Conservation (phyloP, 139 green algal species). For the Tetradesmus obliquus region DNA sequence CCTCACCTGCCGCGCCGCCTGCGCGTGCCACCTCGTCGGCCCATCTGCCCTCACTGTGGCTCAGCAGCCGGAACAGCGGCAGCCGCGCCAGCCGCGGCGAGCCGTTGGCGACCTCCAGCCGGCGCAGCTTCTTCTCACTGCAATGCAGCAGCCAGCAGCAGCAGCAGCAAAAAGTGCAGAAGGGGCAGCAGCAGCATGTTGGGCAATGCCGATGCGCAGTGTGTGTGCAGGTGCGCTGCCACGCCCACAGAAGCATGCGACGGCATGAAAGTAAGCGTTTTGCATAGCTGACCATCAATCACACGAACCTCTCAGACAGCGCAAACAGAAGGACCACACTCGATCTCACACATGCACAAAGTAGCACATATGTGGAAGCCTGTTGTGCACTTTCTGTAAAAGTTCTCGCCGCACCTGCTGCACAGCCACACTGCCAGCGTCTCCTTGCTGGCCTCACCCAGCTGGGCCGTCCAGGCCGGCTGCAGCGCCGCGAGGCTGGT, state of each 20-base stretch:
- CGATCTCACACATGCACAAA: neutral
- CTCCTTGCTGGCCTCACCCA: constrained; percentile 18
- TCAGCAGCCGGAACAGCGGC: constrained; percentile 37
- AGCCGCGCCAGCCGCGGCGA: neutral
- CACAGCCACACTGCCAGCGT: constrained; percentile 42
- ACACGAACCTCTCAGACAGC: too few species aligned
- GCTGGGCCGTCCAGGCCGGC: constrained; percentile 22
- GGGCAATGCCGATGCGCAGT: neutral
- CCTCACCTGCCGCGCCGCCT: constrained; percentile 1
- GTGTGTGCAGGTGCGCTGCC: neutral
- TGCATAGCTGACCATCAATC: too few species aligned
- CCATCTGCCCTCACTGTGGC: constrained; percentile 38
- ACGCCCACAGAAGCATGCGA: neutral
- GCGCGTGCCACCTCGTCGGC: constrained; percentile 13
- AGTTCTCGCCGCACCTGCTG: constrained; percentile 21
- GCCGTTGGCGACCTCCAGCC: constrained; percentile 27
- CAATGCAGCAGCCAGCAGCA: neutral
- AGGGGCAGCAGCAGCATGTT: neutral
- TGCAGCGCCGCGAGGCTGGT: constrained; percentile 12
- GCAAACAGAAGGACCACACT: too few species aligned
- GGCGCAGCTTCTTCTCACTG: constrained; percentile 53
- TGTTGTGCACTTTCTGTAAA: neutral
- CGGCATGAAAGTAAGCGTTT: too few species aligned
- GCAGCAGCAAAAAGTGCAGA: neutral
- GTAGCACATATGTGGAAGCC: neutral